Percentiles rank a stretch among this genome's conserved stretches.
Evolutionary conservation across 768 basidiomycete species (phyloP).

Genomic region (Mycena albidolilacea): DNA sequence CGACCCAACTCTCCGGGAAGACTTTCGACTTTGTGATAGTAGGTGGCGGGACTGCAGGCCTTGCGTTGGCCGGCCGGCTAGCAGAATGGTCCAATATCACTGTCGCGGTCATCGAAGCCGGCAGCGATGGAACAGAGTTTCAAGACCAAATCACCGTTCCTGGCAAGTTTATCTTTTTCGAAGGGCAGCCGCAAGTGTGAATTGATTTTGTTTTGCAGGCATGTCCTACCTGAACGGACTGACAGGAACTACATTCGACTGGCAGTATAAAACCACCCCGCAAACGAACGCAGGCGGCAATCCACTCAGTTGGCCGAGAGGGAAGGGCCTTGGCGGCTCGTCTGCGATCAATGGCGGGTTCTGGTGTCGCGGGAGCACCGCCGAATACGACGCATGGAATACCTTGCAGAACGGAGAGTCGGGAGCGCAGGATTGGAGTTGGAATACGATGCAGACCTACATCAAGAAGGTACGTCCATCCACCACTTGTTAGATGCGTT

Average conservation of each 20-base stretch:
- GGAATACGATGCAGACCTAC: slow-evolving; percentile 47
- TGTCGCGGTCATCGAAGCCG: slow-evolving; percentile 39
- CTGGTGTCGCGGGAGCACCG: slow-evolving; percentile 45
- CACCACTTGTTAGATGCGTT: neutral
- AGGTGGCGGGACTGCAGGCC: slow-evolving; percentile 38
- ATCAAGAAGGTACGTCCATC: slow-evolving; percentile 46
- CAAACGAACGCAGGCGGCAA: slow-evolving; percentile 29
- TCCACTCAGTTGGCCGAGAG: slow-evolving; percentile 31
- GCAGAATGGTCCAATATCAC: slow-evolving; percentile 38
- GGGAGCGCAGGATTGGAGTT: slow-evolving; percentile 48
- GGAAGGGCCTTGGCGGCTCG: slow-evolving; percentile 46
- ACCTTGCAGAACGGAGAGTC: slow-evolving; percentile 39
- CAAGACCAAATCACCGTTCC: slow-evolving; percentile 37
- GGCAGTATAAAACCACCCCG: slow-evolving; percentile 33
- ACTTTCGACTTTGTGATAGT: slow-evolving; percentile 39
- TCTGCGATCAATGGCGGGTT: slow-evolving; percentile 48
- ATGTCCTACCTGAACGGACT: slow-evolving; percentile 39
- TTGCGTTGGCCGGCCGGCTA: slow-evolving; percentile 33
- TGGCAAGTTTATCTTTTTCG: slow-evolving; percentile 14
- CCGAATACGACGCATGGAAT: slow-evolving; percentile 47
- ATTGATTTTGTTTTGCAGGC: slow-evolving; percentile 13
- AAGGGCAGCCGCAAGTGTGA: neutral
- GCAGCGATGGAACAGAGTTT: slow-evolving; percentile 33
- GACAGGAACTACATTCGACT: slow-evolving; percentile 29
- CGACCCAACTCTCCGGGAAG: slow-evolving; percentile 33